phyloP scores from a whole-genome alignment of 2,329 filamentous ascomycete species.

The Xylariaceae sp. region DNA sequence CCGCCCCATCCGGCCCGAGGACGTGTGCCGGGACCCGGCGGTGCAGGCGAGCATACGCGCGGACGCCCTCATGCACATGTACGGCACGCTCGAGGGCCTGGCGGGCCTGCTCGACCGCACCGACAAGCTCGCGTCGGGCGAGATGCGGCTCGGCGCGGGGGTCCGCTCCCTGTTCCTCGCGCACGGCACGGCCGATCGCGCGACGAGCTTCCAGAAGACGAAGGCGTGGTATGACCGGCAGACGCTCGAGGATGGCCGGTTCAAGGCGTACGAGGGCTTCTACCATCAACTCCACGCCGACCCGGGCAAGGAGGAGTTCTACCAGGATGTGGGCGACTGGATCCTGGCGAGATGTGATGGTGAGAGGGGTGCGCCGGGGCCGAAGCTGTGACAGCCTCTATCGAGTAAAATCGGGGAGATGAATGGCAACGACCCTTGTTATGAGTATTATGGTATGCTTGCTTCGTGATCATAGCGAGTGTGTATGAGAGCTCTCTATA shows the following conservation, averaged over 20 bases:
- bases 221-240: conserved; percentile 64
- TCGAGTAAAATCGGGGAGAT: not conserved
- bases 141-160: conserved; percentile 52
- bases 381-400: conserved; percentile 26
- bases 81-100: conserved; percentile 81
- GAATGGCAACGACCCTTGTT: not conserved
- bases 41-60: conserved; percentile 62
- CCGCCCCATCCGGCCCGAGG: conserved; percentile 64
- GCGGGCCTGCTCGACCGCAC: conserved; percentile 78
- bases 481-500: no score
- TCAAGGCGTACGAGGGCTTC: conserved; percentile 75
- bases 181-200: conserved; percentile 75
- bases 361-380: conserved; percentile 9
- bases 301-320: conserved; percentile 54
- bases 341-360: conserved; percentile 52
- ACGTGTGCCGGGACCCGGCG: conserved; percentile 68
- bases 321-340: conserved; percentile 67
- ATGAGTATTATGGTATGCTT: not conserved
- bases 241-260: conserved; percentile 67
- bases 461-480: no score
- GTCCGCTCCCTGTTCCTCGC: conserved; percentile 70
- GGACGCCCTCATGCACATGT: conserved; percentile 78
- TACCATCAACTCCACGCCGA: conserved; percentile 76
- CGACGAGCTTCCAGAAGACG: conserved; percentile 67
- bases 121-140: conserved; percentile 59